Conservation (phyloP, 2,329 filamentous ascomycete genomes). For the Podosphaera aphanis region DNA sequence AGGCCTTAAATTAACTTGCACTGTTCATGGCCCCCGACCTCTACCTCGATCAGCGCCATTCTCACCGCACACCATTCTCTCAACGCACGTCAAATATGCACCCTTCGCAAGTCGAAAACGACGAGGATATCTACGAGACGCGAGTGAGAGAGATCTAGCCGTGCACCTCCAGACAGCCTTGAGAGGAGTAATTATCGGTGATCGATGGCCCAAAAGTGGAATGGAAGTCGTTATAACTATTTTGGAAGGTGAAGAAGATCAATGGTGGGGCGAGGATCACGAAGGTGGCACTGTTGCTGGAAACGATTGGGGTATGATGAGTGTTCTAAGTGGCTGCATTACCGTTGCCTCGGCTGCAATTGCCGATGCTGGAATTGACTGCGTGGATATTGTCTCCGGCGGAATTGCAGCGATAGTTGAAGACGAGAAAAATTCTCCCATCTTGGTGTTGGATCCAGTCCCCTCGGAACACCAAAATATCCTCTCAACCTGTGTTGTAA, state of each 20-base stretch:
- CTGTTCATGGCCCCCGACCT: constrained; percentile 78
- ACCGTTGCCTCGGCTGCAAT: constrained; percentile 84
- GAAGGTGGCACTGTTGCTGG: constrained; percentile 27
- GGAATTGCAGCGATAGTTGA: constrained; percentile 64
- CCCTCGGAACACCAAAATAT: constrained; percentile 59
- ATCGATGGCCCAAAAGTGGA: constrained; percentile 94
- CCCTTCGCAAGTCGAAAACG: constrained; percentile 72
- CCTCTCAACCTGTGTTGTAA: constrained; percentile 67
- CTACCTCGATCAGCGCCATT: constrained; percentile 77
- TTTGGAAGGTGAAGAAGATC: constrained; percentile 75
- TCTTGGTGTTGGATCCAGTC: constrained; percentile 55
- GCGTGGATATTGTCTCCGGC: constrained; percentile 70
- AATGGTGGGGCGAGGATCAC: constrained; percentile 33
- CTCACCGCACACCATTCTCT: constrained; percentile 74
- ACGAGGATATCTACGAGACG: constrained; percentile 66
- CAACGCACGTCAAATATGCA: constrained; percentile 87
- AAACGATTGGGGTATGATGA: constrained; percentile 72
- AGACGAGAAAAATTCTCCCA: constrained; percentile 16
- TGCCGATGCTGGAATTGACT: constrained; percentile 87
- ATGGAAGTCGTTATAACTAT: constrained; percentile 89
- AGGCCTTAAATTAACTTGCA: constrained; percentile 76
- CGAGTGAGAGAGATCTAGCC: constrained; percentile 67
- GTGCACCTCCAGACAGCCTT: constrained; percentile 81
- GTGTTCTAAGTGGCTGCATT: constrained; percentile 72
- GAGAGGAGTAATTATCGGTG: constrained; percentile 70